A percentile compares a stretch with the other conserved stretches of the same genome.
phyloP scores from a whole-genome alignment of 2,329 filamentous ascomycete genomes.

The Talaromyces verruculosus region DNA sequence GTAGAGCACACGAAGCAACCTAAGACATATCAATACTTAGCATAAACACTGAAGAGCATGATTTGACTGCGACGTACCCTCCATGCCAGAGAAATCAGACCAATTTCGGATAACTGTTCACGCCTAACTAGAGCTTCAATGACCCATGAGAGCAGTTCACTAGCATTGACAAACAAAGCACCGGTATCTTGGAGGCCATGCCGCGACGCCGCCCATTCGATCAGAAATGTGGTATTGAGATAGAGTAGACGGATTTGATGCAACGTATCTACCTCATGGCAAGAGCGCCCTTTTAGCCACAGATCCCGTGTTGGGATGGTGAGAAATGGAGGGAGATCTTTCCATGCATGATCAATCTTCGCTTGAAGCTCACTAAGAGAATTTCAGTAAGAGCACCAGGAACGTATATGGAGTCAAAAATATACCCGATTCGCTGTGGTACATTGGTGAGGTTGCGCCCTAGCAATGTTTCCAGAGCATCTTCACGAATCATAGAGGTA shows the following conservation, averaged over 20 bases:
- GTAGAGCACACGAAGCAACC: conserved; percentile 20
- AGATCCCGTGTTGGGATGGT: conserved; percentile 9
- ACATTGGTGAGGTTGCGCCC: conserved; percentile 16
- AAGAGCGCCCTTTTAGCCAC: conserved; percentile 16
- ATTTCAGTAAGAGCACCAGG: too few species aligned
- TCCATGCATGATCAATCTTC: conserved; percentile 19
- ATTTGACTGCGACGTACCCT: conserved; percentile 5
- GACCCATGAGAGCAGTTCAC: conserved; percentile 19
- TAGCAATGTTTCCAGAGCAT: conserved; percentile 19
- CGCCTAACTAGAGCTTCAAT: conserved; percentile 19
- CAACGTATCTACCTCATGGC: conserved; percentile 14
- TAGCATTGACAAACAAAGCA: conserved; percentile 14
- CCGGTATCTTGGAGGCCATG: conserved; percentile 13
- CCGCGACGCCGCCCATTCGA: conserved; percentile 20
- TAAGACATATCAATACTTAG: background rate
- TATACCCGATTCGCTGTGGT: conserved; percentile 18
- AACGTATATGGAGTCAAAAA: background rate
- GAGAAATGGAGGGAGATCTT: conserved; percentile 18
- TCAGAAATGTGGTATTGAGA: conserved; percentile 19
- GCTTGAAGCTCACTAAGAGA: conserved; percentile 1
- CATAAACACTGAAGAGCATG: background rate
- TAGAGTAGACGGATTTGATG: conserved; percentile 19
- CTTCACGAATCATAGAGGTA: conserved; percentile 20
- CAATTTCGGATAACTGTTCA: conserved; percentile 16
- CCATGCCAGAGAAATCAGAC: conserved; percentile 18